phyloP scores from a whole-genome alignment of 495 filamentous ascomycete genomes.

The Penicillium cosmopolitanum region DNA sequence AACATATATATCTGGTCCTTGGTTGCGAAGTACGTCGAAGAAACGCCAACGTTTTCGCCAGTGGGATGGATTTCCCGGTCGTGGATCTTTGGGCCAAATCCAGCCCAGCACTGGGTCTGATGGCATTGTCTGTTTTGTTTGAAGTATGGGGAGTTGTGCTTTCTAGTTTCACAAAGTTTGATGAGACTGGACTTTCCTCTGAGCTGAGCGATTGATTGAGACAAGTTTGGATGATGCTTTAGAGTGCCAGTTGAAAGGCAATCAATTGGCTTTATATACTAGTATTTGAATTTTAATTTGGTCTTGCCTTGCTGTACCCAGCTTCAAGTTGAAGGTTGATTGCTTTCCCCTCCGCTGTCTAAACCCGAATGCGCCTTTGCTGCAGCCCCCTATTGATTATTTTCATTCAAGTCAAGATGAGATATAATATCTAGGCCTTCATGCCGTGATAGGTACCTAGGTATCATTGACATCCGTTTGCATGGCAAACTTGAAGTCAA shows the following conservation, averaged over 20 bases:
- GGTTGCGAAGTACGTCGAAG: conserved; percentile 40
- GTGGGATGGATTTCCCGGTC: conserved; percentile 35
- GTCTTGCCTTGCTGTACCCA: no score
- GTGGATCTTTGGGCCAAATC: conserved; percentile 48
- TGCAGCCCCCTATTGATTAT: not conserved
- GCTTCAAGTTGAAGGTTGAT: no score
- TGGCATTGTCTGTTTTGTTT: conserved; percentile 11
- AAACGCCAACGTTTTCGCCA: conserved; percentile 43
- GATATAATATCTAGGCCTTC: not conserved
- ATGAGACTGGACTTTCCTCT: not conserved
- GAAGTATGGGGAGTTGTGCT: no score
- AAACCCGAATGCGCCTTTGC: no score
- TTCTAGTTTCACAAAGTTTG: no score
- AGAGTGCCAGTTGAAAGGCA: not conserved
- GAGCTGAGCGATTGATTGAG: not conserved
- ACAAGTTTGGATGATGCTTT: not conserved
- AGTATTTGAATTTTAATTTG: no score
- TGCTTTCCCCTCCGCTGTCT: no score
- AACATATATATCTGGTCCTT: conserved; percentile 50
- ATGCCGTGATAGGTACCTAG: not conserved
- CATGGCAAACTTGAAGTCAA: not conserved
- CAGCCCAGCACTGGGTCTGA: conserved; percentile 25
- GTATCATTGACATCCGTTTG: not conserved
- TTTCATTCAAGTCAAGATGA: not conserved
- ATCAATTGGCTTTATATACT: no score